Evolutionary conservation across 2,329 filamentous ascomycete species (phyloP).

Genomic region (Bimuria novae-zelandiae): DNA sequence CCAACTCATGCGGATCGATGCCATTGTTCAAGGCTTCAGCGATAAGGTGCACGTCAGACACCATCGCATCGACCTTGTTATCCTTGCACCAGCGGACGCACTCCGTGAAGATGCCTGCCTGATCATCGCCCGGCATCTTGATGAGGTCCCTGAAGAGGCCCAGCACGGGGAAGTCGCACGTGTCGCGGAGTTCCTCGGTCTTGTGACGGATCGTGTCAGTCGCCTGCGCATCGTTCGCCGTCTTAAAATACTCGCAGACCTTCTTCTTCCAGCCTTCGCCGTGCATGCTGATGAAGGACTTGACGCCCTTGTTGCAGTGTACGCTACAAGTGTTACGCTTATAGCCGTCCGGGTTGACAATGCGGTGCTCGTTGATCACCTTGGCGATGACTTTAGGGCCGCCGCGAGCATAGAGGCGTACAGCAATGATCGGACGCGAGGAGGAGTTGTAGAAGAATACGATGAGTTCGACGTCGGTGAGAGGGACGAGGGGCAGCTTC

Average conservation of each 20-base stretch:
- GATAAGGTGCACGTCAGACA: constrained; percentile 2
- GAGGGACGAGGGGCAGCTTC: constrained; percentile 26
- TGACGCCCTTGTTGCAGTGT: constrained; percentile 33
- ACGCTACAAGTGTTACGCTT: constrained; percentile 37
- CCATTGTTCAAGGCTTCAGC: not conserved
- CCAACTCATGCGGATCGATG: not conserved
- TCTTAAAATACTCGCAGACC: constrained; percentile 9
- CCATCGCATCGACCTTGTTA: constrained; percentile 7
- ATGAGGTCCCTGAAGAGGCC: constrained; percentile 20
- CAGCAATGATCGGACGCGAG: constrained; percentile 24
- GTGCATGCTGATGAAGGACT: constrained; percentile 17
- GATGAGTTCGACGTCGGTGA: constrained; percentile 36
- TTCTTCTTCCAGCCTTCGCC: constrained; percentile 16
- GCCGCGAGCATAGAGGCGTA: constrained; percentile 30
- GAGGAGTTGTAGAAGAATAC: constrained; percentile 41
- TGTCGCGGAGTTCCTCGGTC: constrained; percentile 1
- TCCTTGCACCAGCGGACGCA: constrained; percentile 32
- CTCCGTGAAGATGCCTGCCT: constrained; percentile 32
- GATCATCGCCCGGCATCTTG: constrained; percentile 19
- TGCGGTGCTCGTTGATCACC: constrained; percentile 30
- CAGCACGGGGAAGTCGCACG: constrained; percentile 22
- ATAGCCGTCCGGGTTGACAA: constrained; percentile 26
- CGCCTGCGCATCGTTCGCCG: constrained; percentile 16
- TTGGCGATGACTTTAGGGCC: constrained; percentile 28
- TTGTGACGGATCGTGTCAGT: constrained; percentile 27